phyloP scores from a whole-genome alignment of 108 stramenopile species.

The Nitzschia inconspicua region DNA sequence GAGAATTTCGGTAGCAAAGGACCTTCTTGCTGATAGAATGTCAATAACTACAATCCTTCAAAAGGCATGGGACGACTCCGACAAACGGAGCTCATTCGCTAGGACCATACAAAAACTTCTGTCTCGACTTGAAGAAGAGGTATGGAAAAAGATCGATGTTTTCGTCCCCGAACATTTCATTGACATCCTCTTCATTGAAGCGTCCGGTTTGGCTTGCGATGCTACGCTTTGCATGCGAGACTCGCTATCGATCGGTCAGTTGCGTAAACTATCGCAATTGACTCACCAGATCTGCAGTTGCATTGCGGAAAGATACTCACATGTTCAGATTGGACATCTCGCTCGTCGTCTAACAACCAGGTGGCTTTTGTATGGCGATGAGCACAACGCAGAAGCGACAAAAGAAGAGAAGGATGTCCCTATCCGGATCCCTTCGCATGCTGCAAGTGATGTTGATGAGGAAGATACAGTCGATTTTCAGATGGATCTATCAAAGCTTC shows the following conservation, averaged over 20 bases:
- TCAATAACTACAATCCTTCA: constrained; percentile 52
- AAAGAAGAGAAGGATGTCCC: not conserved
- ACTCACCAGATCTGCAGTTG: constrained; percentile 60
- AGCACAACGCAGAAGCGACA: constrained; percentile 11
- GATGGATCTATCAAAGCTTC: constrained; percentile 71
- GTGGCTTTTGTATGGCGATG: constrained; percentile 74
- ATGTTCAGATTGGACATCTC: constrained; percentile 53
- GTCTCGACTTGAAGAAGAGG: constrained; percentile 23
- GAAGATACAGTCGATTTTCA: constrained; percentile 77
- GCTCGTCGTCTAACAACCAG: constrained; percentile 45
- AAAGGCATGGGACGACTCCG: constrained; percentile 4
- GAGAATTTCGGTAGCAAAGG: constrained; percentile 49
- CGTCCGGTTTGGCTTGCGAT: constrained; percentile 56
- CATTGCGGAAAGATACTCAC: constrained; percentile 71
- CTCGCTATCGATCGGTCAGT: constrained; percentile 50
- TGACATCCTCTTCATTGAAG: constrained; percentile 53
- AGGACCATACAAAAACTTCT: constrained; percentile 20
- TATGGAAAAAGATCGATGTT: constrained; percentile 16
- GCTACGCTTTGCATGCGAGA: constrained; percentile 39
- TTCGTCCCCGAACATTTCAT: constrained; percentile 63
- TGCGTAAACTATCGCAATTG: constrained; percentile 52
- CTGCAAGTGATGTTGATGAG: constrained; percentile 28
- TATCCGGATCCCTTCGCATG: not conserved
- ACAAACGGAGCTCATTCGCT: constrained; percentile 6
- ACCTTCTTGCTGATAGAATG: constrained; percentile 64